These are phyloP conservation scores for Populus hybrid DNA, from an alignment of 441 rosid species.

Conservation along the genomic window DNA sequence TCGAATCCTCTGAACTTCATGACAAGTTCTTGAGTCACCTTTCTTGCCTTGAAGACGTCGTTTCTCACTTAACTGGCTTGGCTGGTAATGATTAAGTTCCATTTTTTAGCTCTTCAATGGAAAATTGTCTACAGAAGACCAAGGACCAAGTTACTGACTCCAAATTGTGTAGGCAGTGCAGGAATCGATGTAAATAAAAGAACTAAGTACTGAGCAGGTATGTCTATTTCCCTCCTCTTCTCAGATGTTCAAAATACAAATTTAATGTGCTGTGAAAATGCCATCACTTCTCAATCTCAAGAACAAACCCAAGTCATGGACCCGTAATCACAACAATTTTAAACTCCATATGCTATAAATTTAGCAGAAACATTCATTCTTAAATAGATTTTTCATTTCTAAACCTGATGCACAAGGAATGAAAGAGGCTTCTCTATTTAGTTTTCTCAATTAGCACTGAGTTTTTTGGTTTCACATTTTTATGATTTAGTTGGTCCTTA, in stretches of 20 bases:
- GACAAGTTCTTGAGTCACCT: constrained; percentile 54
- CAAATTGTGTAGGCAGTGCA: not conserved
- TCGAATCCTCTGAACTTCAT: constrained; percentile 44
- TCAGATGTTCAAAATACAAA: not conserved
- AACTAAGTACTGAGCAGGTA: not conserved
- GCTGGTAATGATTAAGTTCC: constrained; percentile 13
- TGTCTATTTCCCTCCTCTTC: not conserved
- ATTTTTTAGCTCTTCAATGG: not conserved
- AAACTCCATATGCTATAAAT: too few species aligned
- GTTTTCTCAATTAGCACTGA: too few species aligned
- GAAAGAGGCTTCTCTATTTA: too few species aligned
- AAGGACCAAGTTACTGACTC: not conserved
- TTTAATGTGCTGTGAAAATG: not conserved
- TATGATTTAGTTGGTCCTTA: too few species aligned
- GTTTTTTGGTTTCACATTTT: too few species aligned
- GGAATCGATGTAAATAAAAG: not conserved
- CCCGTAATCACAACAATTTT: too few species aligned
- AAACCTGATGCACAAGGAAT: too few species aligned
- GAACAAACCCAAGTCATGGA: not conserved
- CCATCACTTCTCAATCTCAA: not conserved
- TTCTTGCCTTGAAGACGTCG: constrained; percentile 61
- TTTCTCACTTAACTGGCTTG: constrained; percentile 51
- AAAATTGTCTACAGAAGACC: not conserved
- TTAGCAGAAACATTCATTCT: too few species aligned
- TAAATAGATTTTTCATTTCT: too few species aligned